Percentiles rank a stretch among this genome's conserved stretches.
These are phyloP conservation scores for Nissolia schottii DNA, from an alignment of 306 rosid genomes.

Conservation along the genomic window DNA sequence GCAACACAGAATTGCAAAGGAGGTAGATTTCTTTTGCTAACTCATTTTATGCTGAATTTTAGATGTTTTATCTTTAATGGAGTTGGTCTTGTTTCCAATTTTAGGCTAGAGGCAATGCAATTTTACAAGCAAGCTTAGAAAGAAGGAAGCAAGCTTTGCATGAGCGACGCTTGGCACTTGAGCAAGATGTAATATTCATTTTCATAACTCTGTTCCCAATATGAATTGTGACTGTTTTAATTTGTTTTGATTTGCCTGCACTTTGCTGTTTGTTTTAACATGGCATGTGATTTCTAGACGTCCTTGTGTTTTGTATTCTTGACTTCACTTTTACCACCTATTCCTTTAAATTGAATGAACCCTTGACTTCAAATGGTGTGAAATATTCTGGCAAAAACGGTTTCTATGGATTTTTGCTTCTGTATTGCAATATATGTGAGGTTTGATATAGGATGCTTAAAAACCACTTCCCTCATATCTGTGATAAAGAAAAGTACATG, in stretches of 20 bases:
- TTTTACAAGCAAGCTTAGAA: slow-evolving; percentile 97
- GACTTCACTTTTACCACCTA: not conserved
- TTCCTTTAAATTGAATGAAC: not conserved
- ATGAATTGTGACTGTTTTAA: not conserved
- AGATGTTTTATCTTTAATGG: slow-evolving; percentile 14
- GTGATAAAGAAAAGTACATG: too few species aligned
- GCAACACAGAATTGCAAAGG: slow-evolving; percentile 96
- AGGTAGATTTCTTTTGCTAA: slow-evolving; percentile 47
- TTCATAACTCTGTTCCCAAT: not conserved
- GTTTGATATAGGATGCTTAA: too few species aligned
- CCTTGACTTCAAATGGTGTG: not conserved
- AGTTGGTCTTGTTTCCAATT: slow-evolving; percentile 18
- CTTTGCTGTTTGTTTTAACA: not conserved
- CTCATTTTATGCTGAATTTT: slow-evolving; percentile 11
- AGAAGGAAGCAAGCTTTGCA: slow-evolving; percentile 99
- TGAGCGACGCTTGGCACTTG: slow-evolving; percentile 97
- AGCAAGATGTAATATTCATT: slow-evolving; percentile 76
- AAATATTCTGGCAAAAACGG: not conserved
- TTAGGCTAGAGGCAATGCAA: slow-evolving; percentile 98
- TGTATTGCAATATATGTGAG: not conserved
- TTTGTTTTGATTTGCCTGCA: slow-evolving; percentile 1
- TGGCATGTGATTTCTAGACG: not conserved
- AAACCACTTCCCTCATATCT: too few species aligned
- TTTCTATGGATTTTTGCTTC: not conserved
- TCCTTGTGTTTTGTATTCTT: not conserved